These are phyloP conservation scores for Talinum fruticosum DNA, from an alignment of 148 eudicot genomes.

Conservation along the genomic window DNA sequence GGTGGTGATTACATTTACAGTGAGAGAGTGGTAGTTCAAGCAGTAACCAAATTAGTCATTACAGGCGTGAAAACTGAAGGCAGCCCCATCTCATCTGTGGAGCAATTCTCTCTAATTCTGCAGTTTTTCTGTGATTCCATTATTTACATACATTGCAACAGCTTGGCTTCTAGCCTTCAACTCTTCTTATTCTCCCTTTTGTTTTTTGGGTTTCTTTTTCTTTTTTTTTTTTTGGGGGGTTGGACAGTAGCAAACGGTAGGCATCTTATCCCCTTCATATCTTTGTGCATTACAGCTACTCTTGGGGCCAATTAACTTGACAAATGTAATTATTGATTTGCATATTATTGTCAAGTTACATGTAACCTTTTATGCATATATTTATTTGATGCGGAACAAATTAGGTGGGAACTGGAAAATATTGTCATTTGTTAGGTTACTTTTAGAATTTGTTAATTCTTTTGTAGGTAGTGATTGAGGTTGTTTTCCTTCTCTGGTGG, in stretches of 20 bases:
- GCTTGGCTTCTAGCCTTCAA: neutral
- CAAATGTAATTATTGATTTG: neutral
- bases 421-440: neutral
- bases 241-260: neutral
- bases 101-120: conserved; percentile 3
- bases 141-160: neutral
- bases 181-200: no score
- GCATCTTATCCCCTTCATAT: neutral
- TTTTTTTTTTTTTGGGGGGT: no score
- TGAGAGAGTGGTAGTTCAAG: no score
- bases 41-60: no score
- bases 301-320: neutral
- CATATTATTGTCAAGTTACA: neutral
- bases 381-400: neutral
- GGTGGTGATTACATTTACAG: neutral
- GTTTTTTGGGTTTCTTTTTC: no score
- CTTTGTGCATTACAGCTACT: neutral
- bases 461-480: neutral
- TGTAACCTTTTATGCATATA: neutral
- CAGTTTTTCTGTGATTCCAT: neutral
- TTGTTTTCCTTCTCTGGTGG: neutral
- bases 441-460: neutral
- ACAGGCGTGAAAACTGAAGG: neutral
- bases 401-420: neutral
- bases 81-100: neutral